Percentiles rank a stretch among this genome's conserved stretches.
phyloP scores from a whole-genome alignment of 257 asterid genomes.

The Solanum peruvianum region DNA sequence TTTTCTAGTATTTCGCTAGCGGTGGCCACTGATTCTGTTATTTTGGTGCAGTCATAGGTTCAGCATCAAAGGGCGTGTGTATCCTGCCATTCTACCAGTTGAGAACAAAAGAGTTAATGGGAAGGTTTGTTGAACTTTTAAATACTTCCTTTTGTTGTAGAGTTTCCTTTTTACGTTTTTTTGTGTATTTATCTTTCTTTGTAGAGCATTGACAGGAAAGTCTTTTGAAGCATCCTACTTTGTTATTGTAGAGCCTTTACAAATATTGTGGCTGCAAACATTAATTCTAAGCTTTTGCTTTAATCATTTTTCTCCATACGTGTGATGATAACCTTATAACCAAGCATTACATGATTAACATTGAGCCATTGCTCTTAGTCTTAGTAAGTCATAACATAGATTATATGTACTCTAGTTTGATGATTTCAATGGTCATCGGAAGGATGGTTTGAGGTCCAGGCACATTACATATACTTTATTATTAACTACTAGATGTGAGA shows the following conservation, averaged over 20 bases:
- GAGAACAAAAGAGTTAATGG: slow-evolving; percentile 51
- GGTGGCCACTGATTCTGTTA: not conserved
- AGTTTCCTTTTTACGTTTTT: not conserved
- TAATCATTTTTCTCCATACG: not conserved
- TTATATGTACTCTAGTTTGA: not conserved
- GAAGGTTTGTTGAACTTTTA: slow-evolving; percentile 29
- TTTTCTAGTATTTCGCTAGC: not conserved
- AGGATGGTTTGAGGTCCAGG: not conserved
- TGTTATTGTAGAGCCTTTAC: not conserved
- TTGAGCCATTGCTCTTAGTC: not conserved
- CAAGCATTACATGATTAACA: not conserved
- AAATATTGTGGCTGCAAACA: not conserved
- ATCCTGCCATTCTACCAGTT: slow-evolving; percentile 71
- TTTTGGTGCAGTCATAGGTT: slow-evolving; percentile 53
- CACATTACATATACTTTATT: not conserved
- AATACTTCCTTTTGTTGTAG: not conserved
- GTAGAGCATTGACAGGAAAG: not conserved
- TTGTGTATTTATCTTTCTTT: not conserved
- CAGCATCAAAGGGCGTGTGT: slow-evolving; percentile 74
- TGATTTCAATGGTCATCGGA: not conserved
- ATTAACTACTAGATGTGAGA: not conserved
- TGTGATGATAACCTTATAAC: not conserved
- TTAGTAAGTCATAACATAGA: not conserved
- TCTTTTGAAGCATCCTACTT: not conserved
- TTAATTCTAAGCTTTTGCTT: not conserved